Conservation (phyloP, 2,329 filamentous ascomycete genomes). For the Trichoderma hamatum region DNA sequence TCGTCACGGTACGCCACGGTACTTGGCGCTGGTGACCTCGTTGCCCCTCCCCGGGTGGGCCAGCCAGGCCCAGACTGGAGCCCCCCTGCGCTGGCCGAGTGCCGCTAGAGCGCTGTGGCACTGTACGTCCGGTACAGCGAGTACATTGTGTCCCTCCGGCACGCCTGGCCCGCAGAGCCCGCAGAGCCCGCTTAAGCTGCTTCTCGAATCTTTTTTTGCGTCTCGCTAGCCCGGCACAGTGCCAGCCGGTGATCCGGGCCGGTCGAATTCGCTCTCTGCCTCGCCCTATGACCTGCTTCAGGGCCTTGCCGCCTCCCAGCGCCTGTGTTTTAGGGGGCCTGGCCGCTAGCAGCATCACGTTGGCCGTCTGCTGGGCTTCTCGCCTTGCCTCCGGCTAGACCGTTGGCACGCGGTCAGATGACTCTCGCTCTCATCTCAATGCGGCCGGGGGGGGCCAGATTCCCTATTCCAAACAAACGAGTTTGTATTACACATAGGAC, state of each 20-base stretch:
- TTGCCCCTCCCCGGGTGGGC: conserved; percentile 24
- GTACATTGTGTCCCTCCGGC: conserved; percentile 5
- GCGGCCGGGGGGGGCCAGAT: not conserved
- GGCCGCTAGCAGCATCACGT: conserved; percentile 18
- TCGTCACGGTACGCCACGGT: conserved; percentile 24
- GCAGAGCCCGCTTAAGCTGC: conserved; percentile 2
- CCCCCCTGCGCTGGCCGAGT: conserved; percentile 17
- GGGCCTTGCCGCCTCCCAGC: not conserved
- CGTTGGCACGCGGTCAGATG: conserved; percentile 24
- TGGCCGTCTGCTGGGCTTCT: conserved; percentile 16
- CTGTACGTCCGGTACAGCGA: not conserved
- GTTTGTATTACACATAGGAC: not conserved
- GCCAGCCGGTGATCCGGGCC: conserved; percentile 20
- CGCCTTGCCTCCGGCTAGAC: conserved; percentile 16
- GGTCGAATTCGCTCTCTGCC: not conserved
- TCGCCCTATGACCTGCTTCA: not conserved
- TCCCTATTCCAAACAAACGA: not conserved
- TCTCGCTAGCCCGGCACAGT: conserved; percentile 6
- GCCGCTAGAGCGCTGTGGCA: not conserved
- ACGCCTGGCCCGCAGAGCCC: not conserved
- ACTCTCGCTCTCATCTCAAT: conserved; percentile 19
- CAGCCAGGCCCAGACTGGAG: conserved; percentile 28
- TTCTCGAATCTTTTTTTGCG: conserved; percentile 9
- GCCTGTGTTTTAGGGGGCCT: not conserved
- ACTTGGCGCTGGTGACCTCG: conserved; percentile 27